phyloP scores from a whole-genome alignment of 208 protist species.

The Naegleria lovaniensis region DNA sequence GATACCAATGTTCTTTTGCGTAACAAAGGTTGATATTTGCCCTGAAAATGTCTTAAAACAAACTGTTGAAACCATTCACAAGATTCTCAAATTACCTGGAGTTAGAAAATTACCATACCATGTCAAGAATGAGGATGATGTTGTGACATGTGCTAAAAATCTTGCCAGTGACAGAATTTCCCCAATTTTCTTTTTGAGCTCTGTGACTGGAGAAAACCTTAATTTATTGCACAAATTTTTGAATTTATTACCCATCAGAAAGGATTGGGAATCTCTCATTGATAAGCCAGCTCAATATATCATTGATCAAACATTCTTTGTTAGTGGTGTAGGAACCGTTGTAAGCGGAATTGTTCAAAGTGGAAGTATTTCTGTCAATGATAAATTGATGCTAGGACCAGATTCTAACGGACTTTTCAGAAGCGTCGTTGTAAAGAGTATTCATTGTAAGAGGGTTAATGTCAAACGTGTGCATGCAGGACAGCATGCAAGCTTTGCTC shows the following conservation, averaged over 20 bases:
- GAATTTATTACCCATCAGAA: slow-evolving; percentile 76
- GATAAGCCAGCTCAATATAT: slow-evolving; percentile 63
- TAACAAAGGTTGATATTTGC: slow-evolving; percentile 92
- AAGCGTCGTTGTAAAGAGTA: slow-evolving; percentile 76
- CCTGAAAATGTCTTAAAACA: slow-evolving; percentile 77
- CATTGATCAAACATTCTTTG: slow-evolving; percentile 81
- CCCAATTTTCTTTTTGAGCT: slow-evolving; percentile 82
- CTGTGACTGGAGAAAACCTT: slow-evolving; percentile 85
- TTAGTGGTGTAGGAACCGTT: slow-evolving; percentile 87
- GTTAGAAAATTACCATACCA: slow-evolving; percentile 83
- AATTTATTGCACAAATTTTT: slow-evolving; percentile 70
- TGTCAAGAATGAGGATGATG: slow-evolving; percentile 72
- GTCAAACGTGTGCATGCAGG: slow-evolving; percentile 69
- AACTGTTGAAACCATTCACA: slow-evolving; percentile 72
- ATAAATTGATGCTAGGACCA: slow-evolving; percentile 84
- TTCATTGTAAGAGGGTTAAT: slow-evolving; percentile 84
- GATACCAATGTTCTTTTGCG: slow-evolving; percentile 87
- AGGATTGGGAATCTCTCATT: slow-evolving; percentile 70
- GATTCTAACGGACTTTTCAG: slow-evolving; percentile 76
- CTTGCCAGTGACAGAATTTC: slow-evolving; percentile 69
- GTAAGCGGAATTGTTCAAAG: slow-evolving; percentile 84
- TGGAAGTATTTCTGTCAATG: slow-evolving; percentile 75
- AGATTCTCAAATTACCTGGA: slow-evolving; percentile 82
- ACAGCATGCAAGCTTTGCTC: slow-evolving; percentile 77
- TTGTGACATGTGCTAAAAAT: slow-evolving; percentile 82